Conservation (phyloP, 352 stramenopile species). For the Globisporangium barbulae region DNA sequence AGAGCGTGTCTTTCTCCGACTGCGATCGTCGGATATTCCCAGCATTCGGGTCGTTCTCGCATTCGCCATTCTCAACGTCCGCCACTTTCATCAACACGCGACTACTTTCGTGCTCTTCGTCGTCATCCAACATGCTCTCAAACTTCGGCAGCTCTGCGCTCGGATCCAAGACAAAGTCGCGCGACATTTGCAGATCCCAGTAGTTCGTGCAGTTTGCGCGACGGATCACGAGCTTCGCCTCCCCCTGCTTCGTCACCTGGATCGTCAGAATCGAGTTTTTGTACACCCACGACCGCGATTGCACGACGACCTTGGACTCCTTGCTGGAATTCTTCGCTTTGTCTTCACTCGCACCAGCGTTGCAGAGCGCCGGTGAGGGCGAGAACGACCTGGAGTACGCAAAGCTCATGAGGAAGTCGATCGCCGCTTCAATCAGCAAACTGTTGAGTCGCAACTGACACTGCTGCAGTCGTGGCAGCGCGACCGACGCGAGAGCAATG, state of each 20-base stretch:
- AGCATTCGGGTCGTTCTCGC: slow-evolving; percentile 1
- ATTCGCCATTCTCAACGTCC: not conserved
- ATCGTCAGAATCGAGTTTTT: slow-evolving; percentile 56
- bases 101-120: not conserved
- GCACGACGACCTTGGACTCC: slow-evolving; percentile 6
- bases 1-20: not conserved
- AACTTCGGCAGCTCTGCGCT: not conserved
- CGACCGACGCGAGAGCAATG: slow-evolving; percentile 36
- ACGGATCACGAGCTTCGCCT: slow-evolving; percentile 42
- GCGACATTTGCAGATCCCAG: slow-evolving; percentile 36
- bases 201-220: slow-evolving; percentile 47
- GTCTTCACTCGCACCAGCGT: slow-evolving; percentile 3
- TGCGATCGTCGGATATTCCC: slow-evolving; percentile 4
- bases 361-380: slow-evolving; percentile 33
- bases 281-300: slow-evolving; percentile 46
- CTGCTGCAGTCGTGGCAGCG: slow-evolving; percentile 56
- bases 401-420: slow-evolving; percentile 82
- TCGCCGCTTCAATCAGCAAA: slow-evolving; percentile 54
- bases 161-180: slow-evolving; percentile 22
- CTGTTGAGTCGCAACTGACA: slow-evolving; percentile 32
- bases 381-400: slow-evolving; percentile 52
- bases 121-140: not conserved
- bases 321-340: slow-evolving; percentile 3
- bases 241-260: slow-evolving; percentile 21
- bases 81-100: not conserved